Base-by-base conservation (phyloP, 345 rosid genomes). In the Citrus mangshanensis region DNA sequence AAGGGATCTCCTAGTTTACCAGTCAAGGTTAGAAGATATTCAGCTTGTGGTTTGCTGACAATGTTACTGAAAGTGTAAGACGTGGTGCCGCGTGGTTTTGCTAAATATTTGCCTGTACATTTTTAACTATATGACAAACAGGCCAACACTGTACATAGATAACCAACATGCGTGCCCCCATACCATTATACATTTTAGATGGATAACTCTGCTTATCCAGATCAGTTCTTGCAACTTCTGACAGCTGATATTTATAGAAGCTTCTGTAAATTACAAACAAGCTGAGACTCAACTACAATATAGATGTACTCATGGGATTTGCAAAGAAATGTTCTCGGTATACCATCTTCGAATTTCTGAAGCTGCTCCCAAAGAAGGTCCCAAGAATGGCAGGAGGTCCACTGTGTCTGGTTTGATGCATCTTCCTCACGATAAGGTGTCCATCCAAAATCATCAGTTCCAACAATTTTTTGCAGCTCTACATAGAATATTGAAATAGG, bases 371-470 rank as follows among this genome's bases (percentile, higher is more conserved):
- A 3, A 89, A 68, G 40, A 93, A 89, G 63, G 88, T 63, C 75
- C 70, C 64, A 30, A 96, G 63, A 59, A 91, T 84, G 40, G 86
- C 54, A 68, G 95, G 97, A 22, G 91, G 91, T 4, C 87, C 89
- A 38, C 59, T 74, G 81, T 81, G 82, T 49, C 76, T 69, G 27
- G 87, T 81, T 81, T 93, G 92, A 68, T 84, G 79, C 97, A 91
- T 91, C 82, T 85, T 89, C 85, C 89, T 89, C 77, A 87, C 87
- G 2, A 73, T 81, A 10, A 91, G 78, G 84, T 94, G 94, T 74
- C 84, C 83, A n/a, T 96, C 97, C 68, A 90, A 85, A 82, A 82
- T 82, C 97, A 94, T 94, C 78, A 88, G 82, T 83, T 96, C 91
- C 86, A 94, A 59, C 69, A 96, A 84, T 78, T 77, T 87, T 87